Percentiles rank a stretch among this genome's conserved stretches.
phyloP scores from a whole-genome alignment of 2,329 filamentous ascomycete genomes.

The Ophiosphaerella narmari region DNA sequence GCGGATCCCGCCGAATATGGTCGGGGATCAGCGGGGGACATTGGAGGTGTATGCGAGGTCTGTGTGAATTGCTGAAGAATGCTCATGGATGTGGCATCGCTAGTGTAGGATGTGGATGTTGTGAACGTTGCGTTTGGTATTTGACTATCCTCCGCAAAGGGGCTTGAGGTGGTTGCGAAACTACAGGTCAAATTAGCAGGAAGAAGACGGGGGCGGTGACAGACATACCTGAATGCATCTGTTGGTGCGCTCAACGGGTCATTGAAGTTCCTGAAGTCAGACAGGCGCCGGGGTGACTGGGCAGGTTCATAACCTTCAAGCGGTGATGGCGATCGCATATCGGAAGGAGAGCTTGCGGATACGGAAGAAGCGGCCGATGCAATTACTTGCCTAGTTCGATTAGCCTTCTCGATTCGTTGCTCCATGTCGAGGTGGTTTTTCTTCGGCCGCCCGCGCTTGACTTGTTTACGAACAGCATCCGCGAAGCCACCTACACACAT shows the following conservation, averaged over 20 bases:
- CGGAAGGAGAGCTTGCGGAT: slow-evolving; percentile 39
- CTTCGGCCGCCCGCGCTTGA: slow-evolving; percentile 69
- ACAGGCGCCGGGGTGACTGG: slow-evolving; percentile 26
- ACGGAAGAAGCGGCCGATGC: slow-evolving; percentile 40
- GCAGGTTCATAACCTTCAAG: slow-evolving; percentile 29
- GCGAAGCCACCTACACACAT: slow-evolving; percentile 97
- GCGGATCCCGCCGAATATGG: slow-evolving; percentile 33
- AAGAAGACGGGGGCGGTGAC: not conserved
- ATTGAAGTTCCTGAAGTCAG: slow-evolving; percentile 33
- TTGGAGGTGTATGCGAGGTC: slow-evolving; percentile 43
- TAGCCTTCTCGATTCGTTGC: slow-evolving; percentile 61
- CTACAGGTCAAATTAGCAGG: slow-evolving; percentile 27
- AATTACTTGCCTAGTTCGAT: slow-evolving; percentile 53
- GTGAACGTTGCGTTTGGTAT: slow-evolving; percentile 32
- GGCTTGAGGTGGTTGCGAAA: slow-evolving; percentile 38
- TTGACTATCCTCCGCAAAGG: slow-evolving; percentile 29
- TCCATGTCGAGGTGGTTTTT: slow-evolving; percentile 66
- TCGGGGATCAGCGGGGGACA: slow-evolving; percentile 41
- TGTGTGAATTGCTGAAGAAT: slow-evolving; percentile 43
- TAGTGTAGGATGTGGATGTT: slow-evolving; percentile 32
- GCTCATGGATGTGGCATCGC: slow-evolving; percentile 39
- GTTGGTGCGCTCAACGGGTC: slow-evolving; percentile 31
- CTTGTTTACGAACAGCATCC: slow-evolving; percentile 70
- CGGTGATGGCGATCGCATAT: slow-evolving; percentile 34
- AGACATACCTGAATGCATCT: slow-evolving; percentile 41